Base-by-base conservation (phyloP, 2,329 filamentous ascomycete genomes). In the Paecilomyces dactylethromorphus region DNA sequence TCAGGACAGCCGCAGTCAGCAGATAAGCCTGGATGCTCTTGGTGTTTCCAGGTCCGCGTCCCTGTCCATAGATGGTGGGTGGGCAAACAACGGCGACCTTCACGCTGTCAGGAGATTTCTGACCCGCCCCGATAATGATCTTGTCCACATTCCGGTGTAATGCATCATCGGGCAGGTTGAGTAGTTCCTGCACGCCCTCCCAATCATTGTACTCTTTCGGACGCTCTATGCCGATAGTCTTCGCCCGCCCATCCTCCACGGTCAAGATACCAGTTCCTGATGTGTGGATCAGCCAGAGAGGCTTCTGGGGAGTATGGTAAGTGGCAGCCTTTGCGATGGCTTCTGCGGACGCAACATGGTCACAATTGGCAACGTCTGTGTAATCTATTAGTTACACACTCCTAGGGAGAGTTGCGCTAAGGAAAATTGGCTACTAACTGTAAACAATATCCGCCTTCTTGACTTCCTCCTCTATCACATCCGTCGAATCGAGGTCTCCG, bases 361-460 rank as follows among this genome's bases (percentile, higher is more conserved):
- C 78, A 57, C 74, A 76, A 62, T 78, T 70, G 56, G 74, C 74
- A 55, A 69, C 74, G 59, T 76, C 74, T 76, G 57, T 29, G 32
- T 39, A 12, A 26, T 53, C 60, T n/a, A 60, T 58, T 29, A 2
- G 3, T 55, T 22, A 18, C 3, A n/a, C 2, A 1, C 18, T 8
- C 22, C 21, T 10, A 24, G 2, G 21, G n/a, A 11, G 24, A 29
- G n/a, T 6, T 12, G 2, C 11, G 3, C 3, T 4, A n/a, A 53
- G 26, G n/a, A 33, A 21, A 26, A 33, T 13, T 13, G 33, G n/a
- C 7, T 12, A 69, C 75, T 58, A 62, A 79, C 78, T 70, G 60
- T 77, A 74, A 13, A 81, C 73, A 57, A 81, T 76, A 55, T 81
- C 76, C 15, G 78, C 77, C 26, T 79, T 78, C 60, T 73, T 73